Percentiles rank a stretch among this genome's conserved stretches.
Evolutionary conservation across 257 asterid genomes (phyloP).

Genomic region (Solanum commersonii): DNA sequence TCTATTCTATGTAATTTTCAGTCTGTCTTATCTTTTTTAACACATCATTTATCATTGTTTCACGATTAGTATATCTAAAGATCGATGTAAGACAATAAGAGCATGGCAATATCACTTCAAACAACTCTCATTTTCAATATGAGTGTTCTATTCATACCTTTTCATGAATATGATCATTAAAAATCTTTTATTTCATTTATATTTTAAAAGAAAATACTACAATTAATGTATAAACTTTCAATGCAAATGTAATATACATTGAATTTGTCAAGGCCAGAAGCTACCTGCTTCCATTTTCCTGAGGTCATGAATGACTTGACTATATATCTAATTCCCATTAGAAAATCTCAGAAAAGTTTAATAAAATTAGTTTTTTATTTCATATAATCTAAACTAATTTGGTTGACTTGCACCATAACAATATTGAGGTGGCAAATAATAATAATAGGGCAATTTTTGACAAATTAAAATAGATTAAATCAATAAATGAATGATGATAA

Average conservation of each 20-base stretch:
- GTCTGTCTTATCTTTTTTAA: not conserved
- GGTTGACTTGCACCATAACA: not conserved
- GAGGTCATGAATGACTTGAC: not conserved
- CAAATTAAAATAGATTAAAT: not conserved
- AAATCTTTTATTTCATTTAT: not conserved
- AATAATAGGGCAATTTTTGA: not conserved
- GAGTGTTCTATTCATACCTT: not conserved
- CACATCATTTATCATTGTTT: not conserved
- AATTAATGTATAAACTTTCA: not conserved
- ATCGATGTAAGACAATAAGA: not conserved
- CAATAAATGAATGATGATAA: not conserved
- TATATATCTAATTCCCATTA: not conserved
- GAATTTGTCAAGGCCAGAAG: not conserved
- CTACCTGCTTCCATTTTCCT: not conserved
- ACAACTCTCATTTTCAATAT: not conserved
- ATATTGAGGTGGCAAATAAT: not conserved
- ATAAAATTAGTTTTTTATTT: not conserved
- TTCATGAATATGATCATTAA: not conserved
- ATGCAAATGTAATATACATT: not conserved
- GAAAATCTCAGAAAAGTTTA: not conserved
- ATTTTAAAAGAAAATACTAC: not conserved
- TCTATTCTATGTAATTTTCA: not conserved
- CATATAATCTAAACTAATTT: not conserved
- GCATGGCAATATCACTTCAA: not conserved
- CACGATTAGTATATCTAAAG: not conserved